Percentiles rank a stretch among this genome's conserved stretches.
These are phyloP conservation scores for Rhododendron griersonianum DNA, from an alignment of 148 eudicot species.

Conservation along the genomic window DNA sequence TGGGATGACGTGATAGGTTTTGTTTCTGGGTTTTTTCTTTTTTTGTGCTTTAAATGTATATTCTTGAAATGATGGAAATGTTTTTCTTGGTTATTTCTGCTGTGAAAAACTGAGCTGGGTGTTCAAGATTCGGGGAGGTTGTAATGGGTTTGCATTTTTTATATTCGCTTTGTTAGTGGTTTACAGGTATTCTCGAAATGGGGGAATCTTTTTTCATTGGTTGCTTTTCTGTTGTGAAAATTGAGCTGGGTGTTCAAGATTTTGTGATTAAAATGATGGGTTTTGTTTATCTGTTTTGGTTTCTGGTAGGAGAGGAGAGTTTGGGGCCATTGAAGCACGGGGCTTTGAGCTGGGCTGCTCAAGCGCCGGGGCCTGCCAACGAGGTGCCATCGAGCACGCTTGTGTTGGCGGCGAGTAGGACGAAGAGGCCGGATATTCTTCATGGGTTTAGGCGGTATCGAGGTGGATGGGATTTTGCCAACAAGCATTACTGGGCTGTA, in stretches of 20 bases:
- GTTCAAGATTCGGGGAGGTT: not conserved
- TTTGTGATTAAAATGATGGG: not conserved
- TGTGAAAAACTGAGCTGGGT: not conserved
- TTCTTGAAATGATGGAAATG: not conserved
- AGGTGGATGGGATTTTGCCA: slow-evolving; percentile 92
- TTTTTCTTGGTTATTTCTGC: not conserved
- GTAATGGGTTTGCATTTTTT: not conserved
- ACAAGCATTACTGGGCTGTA: slow-evolving; percentile 96
- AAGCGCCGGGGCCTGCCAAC: slow-evolving; percentile 68
- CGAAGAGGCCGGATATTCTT: slow-evolving; percentile 86
- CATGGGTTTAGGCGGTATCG: slow-evolving; percentile 50
- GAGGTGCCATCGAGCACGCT: slow-evolving; percentile 45
- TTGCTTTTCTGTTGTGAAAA: not conserved
- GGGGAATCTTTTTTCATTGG: not conserved
- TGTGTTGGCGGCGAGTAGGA: slow-evolving; percentile 65
- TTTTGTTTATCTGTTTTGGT: not conserved
- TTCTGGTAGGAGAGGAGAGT: slow-evolving; percentile 46
- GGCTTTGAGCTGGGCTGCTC: slow-evolving; percentile 34
- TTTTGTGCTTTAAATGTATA: not conserved
- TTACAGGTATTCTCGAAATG: not conserved
- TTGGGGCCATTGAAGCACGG: slow-evolving; percentile 54
- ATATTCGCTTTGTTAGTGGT: not conserved
- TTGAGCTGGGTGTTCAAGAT: not conserved
- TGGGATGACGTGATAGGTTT: not conserved
- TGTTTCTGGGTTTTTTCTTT: not conserved